Evolutionary conservation across 257 asterid genomes (phyloP), one percentile per base, ranked within the genome.

Genomic region (Fraxinus anomala): DNA sequence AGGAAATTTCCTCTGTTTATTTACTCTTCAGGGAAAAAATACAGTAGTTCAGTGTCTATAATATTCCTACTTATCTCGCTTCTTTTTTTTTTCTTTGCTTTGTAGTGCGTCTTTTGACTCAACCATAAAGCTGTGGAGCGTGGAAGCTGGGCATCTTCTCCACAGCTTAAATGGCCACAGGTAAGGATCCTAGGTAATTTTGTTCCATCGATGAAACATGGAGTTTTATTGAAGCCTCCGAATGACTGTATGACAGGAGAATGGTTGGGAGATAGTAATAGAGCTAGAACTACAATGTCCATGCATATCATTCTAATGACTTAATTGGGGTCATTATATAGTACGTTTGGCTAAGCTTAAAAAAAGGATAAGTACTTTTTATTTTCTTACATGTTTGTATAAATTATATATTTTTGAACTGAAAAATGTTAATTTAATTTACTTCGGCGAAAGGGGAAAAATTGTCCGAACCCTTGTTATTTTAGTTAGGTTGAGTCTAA

Each of bases 81-180:
- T 61, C 23, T 77, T 79, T 70, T 61, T 30, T 76, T 66, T 77
- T 56, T 17, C 59, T 72, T 26, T 76, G 59, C 42, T 71, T 76
- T 69, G 56, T 86, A 96, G 99, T 76, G 99, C 99, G 74, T 96
- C 99, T 69, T 93, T 93, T 76, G 99, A 96, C 88, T 96, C 99
- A 71, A 91, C 98, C 40, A 90, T 93, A 85, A 93, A 93, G 92
- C 88, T 96, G 63, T 93, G 99, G 99, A 92, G 94, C 59, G 88
- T 88, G 26, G 97, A 93, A 4, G 74, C 47, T 3, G 97, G 98
- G 51, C 85, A 84, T 67, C 92, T 89, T 39, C 85, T 91, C 84
- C 91, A 89, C 87, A 93, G 90, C 92, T 86, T 96, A 84, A 83
- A 86, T 79, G 98, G 97, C 80, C 99, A 93, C 90, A 92, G 93